Conservation (phyloP, 2,329 filamentous ascomycete species). For the Colletotrichum sp. region DNA sequence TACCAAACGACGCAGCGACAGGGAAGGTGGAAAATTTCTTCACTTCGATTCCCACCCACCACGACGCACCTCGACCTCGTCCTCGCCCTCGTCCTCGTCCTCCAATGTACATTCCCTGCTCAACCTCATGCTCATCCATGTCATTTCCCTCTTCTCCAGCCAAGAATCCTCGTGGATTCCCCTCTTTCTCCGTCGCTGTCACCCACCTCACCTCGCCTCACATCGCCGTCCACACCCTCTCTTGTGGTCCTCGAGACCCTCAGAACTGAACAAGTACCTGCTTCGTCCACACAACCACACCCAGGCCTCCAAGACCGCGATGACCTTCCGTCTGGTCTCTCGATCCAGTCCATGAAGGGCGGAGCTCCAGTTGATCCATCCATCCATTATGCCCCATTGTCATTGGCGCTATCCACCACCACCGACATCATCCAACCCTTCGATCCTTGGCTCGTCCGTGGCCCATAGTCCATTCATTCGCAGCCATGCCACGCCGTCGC, state of each 20-base stretch:
- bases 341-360: background rate
- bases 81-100: background rate
- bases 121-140: background rate
- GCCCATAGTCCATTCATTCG: background rate
- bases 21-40: slow-evolving; percentile 19
- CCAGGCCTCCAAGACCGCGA: background rate
- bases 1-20: background rate
- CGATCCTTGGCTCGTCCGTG: background rate
- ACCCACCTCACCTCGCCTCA: background rate
- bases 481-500: background rate
- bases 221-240: background rate
- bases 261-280: background rate
- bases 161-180: background rate
- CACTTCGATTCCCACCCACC: slow-evolving; percentile 11
- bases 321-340: background rate
- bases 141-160: background rate
- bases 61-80: background rate
- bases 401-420: background rate
- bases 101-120: background rate
- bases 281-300: background rate
- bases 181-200: background rate
- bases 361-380: slow-evolving; percentile 1
- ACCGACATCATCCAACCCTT: background rate
- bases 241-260: background rate
- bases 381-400: background rate